Conservation (phyloP, 331 rosid species). For the Erythrophleum ivorense region DNA sequence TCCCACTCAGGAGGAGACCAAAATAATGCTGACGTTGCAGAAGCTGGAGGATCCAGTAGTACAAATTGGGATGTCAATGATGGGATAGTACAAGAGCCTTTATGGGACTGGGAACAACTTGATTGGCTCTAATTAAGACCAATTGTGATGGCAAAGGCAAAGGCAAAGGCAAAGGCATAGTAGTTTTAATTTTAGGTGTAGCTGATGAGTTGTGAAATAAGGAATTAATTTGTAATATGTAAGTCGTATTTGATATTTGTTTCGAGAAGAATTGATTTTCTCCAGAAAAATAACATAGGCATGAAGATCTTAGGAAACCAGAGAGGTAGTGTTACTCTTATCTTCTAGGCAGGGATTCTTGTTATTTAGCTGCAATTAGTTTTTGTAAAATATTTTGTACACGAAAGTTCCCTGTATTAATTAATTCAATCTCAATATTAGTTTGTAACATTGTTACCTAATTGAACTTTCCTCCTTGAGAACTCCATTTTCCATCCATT, state of each 20-base stretch:
- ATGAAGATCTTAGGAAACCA: neutral
- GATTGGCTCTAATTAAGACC: conserved; percentile 37
- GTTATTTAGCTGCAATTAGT: neutral
- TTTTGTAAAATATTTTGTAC: neutral
- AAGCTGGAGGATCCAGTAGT: conserved; percentile 40
- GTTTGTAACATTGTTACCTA: neutral
- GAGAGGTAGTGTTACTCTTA: neutral
- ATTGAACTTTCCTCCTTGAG: too few species aligned
- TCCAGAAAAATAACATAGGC: neutral
- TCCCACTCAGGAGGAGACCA: conserved; percentile 45
- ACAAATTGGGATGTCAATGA: conserved; percentile 39
- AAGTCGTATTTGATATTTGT: neutral
- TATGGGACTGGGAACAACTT: conserved; percentile 66
- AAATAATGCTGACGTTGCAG: neutral
- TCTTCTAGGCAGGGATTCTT: neutral
- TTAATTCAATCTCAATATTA: neutral
- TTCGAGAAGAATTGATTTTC: neutral
- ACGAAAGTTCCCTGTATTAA: neutral
- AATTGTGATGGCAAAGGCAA: too few species aligned
- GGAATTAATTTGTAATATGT: neutral
- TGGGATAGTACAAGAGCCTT: conserved; percentile 48
- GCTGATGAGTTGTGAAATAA: neutral
- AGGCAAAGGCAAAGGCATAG: too few species aligned
- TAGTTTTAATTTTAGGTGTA: neutral
- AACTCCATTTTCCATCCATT: too few species aligned